Conservation (phyloP, 116 monocot genomes). For the Thalassia testudinum region DNA sequence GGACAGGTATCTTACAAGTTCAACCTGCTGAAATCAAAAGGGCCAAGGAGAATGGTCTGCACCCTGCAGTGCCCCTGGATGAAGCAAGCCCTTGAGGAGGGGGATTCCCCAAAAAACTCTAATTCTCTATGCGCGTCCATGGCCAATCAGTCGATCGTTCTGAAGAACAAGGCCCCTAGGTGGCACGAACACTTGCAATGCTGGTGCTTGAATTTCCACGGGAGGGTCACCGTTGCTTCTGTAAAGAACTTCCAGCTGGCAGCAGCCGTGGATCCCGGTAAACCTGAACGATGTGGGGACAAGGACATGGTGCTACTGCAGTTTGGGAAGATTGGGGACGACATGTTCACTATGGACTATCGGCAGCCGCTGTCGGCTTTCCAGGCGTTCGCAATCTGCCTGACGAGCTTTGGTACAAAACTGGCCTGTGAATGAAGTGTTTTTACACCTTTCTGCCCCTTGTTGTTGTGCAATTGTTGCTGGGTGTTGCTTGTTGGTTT, state of each 20-base stretch:
- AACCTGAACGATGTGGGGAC: conserved; percentile 12
- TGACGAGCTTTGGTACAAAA: conserved; percentile 85
- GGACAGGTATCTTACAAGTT: conserved; percentile 79
- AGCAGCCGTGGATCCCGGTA: conserved; percentile 21
- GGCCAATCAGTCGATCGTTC: conserved; percentile 3
- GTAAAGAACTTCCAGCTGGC: conserved; percentile 94
- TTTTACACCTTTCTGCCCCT: too few relatives aligned
- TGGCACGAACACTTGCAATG: conserved; percentile 96
- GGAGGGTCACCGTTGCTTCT: conserved; percentile 83
- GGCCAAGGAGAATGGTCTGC: conserved; percentile 69
- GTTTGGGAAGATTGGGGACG: conserved; percentile 78
- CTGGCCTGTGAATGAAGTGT: conserved; percentile 82
- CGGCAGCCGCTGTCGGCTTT: conserved; percentile 72
- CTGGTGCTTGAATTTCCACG: conserved; percentile 97
- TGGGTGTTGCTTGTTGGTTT: too few relatives aligned
- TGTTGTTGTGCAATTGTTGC: too few relatives aligned
- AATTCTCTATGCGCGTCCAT: conserved; percentile 1
- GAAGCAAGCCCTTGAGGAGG: conserved; percentile 2
- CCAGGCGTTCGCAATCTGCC: conserved; percentile 86
- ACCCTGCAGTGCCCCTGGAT: conserved; percentile 18
- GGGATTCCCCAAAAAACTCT: conserved; percentile 7
- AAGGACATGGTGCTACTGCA: conserved; percentile 66
- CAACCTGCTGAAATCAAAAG: conserved; percentile 71
- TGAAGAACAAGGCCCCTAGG: conserved; percentile 74
- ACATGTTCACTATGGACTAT: conserved; percentile 89